phyloP scores from a whole-genome alignment of 495 filamentous ascomycete genomes.

The Saxispiralis lemnorum region DNA sequence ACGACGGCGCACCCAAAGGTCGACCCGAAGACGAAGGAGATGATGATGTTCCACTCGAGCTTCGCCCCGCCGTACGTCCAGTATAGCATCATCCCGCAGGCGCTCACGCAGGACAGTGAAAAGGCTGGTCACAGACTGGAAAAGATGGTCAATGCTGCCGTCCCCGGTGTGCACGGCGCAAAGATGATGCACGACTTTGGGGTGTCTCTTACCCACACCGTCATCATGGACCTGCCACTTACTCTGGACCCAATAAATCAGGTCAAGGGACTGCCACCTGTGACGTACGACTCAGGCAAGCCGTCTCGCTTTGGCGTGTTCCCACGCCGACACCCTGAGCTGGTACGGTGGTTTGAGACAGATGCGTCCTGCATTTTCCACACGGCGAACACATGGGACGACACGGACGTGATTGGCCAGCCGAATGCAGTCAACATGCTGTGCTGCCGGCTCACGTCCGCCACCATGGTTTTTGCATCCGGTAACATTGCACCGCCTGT shows the following conservation, averaged over 20 bases:
- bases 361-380: constrained; percentile 48
- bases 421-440: constrained; percentile 36
- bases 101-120: background rate
- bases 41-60: constrained; percentile 45
- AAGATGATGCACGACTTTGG: constrained; percentile 63
- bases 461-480: constrained; percentile 39
- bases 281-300: constrained; percentile 35
- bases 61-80: constrained; percentile 44
- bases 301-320: constrained; percentile 46
- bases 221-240: constrained; percentile 50
- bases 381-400: constrained; percentile 49
- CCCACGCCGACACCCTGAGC: constrained; percentile 36
- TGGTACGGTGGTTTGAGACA: constrained; percentile 46
- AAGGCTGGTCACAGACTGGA: background rate
- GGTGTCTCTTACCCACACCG: constrained; percentile 38
- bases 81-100: constrained; percentile 39
- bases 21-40: constrained; percentile 39
- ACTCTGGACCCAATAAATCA: constrained; percentile 43
- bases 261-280: constrained; percentile 31
- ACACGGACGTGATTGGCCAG: constrained; percentile 8
- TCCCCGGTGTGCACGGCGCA: constrained; percentile 39
- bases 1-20: constrained; percentile 50
- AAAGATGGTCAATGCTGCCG: constrained; percentile 28
- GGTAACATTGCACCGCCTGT: constrained; percentile 35
- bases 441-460: constrained; percentile 42